These are phyloP conservation scores for Cladosporium halotolerans DNA, from an alignment of 2,329 filamentous ascomycete species.

Conservation along the genomic window DNA sequence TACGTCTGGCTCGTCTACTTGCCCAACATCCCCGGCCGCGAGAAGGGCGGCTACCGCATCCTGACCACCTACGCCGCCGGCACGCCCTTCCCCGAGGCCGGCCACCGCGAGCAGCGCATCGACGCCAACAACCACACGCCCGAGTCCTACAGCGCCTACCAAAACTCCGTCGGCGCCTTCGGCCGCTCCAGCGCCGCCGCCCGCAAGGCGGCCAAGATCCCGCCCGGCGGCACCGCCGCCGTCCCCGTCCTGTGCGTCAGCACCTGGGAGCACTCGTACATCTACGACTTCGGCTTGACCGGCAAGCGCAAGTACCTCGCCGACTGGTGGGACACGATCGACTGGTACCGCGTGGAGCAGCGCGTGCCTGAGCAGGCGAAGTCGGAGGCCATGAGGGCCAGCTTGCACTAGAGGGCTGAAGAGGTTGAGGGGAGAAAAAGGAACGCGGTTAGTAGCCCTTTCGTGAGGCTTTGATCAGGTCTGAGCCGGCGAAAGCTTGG, in stretches of 20 bases:
- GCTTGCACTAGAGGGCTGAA: background rate
- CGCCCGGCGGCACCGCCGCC: conserved; percentile 62
- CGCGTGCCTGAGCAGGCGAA: conserved; percentile 6
- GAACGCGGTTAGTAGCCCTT: too few relatives aligned
- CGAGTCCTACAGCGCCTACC: conserved; percentile 17
- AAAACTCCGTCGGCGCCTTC: conserved; percentile 32
- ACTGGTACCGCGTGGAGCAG: conserved; percentile 67
- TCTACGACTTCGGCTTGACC: conserved; percentile 70
- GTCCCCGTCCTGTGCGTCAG: conserved; percentile 82
- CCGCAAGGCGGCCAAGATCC: conserved; percentile 35
- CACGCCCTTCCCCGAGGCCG: conserved; percentile 76
- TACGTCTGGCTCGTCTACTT: conserved; percentile 83
- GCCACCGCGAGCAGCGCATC: conserved; percentile 63
- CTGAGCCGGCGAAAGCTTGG: too few relatives aligned
- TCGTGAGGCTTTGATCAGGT: too few relatives aligned
- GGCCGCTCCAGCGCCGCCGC: conserved; percentile 27
- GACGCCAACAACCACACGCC: conserved; percentile 61
- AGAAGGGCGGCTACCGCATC: conserved; percentile 52
- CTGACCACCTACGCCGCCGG: conserved; percentile 88
- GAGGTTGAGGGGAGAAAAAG: too few relatives aligned
- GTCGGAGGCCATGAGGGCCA: background rate
- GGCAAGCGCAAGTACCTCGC: conserved; percentile 73
- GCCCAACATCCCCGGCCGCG: conserved; percentile 20
- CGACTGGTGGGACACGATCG: conserved; percentile 79
- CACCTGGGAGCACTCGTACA: conserved; percentile 92